Conservation (phyloP, 2,329 filamentous ascomycete genomes). For the Xylaria sp. region DNA sequence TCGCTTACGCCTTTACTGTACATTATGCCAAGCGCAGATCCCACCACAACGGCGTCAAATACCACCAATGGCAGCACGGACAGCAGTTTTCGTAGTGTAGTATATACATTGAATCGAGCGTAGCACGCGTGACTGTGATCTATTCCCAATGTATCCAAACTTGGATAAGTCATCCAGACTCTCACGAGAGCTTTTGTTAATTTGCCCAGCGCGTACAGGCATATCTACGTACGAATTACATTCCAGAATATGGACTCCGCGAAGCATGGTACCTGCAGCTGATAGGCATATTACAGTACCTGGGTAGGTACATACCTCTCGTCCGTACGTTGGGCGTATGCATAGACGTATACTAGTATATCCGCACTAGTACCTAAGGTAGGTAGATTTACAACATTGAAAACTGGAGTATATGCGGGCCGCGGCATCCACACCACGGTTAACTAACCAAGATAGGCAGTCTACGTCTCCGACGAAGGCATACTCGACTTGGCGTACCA, state of each 20-base stretch:
- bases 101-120: neutral
- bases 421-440: constrained; percentile 8
- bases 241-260: neutral
- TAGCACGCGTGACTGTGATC: neutral
- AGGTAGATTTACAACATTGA: neutral
- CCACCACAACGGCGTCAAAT: constrained; percentile 27
- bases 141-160: neutral
- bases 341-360: neutral
- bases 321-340: neutral
- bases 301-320: neutral
- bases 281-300: neutral
- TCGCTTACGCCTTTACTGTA: constrained; percentile 20
- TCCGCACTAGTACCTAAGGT: too few species aligned
- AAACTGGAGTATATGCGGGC: constrained; percentile 10
- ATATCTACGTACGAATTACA: neutral
- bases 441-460: constrained; percentile 15
- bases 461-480: neutral
- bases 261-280: neutral
- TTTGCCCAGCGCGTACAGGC: neutral
- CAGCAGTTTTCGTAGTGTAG: constrained; percentile 11
- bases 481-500: constrained; percentile 23
- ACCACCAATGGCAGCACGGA: constrained; percentile 22
- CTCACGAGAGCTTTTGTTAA: neutral
- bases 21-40: constrained; percentile 29
- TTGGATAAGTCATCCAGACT: neutral